Evolutionary conservation across 2,329 filamentous ascomycete species (phyloP).

Genomic region (Fusarium setosum): DNA sequence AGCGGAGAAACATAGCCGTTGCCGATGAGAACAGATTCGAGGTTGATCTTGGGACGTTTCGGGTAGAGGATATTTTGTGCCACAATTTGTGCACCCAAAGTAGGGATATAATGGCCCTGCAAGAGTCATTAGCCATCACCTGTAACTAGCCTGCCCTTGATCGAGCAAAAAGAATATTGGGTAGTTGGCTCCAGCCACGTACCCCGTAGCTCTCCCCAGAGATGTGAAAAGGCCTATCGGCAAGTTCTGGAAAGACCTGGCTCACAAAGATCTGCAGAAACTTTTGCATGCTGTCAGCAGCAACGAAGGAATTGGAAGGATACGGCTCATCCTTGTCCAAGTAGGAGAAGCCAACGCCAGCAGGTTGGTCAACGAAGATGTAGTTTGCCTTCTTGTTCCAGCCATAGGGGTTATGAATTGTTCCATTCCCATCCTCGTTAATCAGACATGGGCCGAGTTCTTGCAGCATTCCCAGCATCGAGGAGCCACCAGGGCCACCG

Average conservation of each 20-base stretch:
- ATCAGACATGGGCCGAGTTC: conserved; percentile 34
- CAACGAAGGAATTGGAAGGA: conserved; percentile 30
- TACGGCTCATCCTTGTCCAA: conserved; percentile 24
- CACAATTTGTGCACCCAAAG: conserved; percentile 35
- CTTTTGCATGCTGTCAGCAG: conserved; percentile 29
- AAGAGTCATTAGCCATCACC: too few species aligned
- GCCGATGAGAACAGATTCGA: conserved; percentile 27
- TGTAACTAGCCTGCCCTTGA: too few species aligned
- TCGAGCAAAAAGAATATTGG: too few species aligned
- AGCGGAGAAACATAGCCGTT: conserved; percentile 35
- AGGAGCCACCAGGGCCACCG: conserved; percentile 32
- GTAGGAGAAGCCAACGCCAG: conserved; percentile 35
- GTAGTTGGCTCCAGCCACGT: too few species aligned
- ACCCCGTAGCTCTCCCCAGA: conserved; percentile 36
- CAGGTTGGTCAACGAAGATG: conserved; percentile 38
- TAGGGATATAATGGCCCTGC: conserved; percentile 38
- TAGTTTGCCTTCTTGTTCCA: conserved; percentile 37
- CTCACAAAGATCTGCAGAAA: conserved; percentile 35
- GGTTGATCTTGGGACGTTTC: conserved; percentile 16
- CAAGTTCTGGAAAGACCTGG: conserved; percentile 20
- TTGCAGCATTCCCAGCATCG: conserved; percentile 35
- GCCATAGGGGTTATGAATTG: conserved; percentile 24
- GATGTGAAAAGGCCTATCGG: conserved; percentile 27
- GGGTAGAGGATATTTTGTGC: conserved; percentile 31
- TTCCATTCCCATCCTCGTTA: conserved; percentile 21